Evolutionary conservation across 2,329 filamentous ascomycete genomes (phyloP).

Genomic region (Aspergillus calidoustus): DNA sequence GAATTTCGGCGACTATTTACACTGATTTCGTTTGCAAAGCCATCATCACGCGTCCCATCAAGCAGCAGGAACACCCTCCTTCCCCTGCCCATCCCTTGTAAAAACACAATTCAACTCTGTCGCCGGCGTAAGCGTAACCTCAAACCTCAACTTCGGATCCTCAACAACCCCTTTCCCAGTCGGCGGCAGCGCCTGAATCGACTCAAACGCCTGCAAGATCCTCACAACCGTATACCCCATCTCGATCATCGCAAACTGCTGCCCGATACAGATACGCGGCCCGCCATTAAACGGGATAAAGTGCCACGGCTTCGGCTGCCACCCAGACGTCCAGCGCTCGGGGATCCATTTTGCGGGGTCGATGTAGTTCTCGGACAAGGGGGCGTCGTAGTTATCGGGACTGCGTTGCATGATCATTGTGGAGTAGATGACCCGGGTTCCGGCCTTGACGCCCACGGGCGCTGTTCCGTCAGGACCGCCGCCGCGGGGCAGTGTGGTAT

Average conservation of each 20-base stretch:
- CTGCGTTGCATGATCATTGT: slow-evolving; percentile 58
- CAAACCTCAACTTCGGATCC: slow-evolving; percentile 42
- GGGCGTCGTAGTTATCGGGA: slow-evolving; percentile 53
- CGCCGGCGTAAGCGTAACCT: slow-evolving; percentile 45
- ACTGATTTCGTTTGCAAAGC: too few relatives aligned
- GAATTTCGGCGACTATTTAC: too few relatives aligned
- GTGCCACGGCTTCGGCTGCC: slow-evolving; percentile 59
- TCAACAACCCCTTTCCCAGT: slow-evolving; percentile 38
- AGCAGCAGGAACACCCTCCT: background rate
- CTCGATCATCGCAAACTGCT: slow-evolving; percentile 64
- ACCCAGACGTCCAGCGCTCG: slow-evolving; percentile 55
- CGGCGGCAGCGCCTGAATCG: slow-evolving; percentile 39
- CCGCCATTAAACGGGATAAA: slow-evolving; percentile 61
- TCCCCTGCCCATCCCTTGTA: slow-evolving; percentile 33
- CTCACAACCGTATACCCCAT: slow-evolving; percentile 57
- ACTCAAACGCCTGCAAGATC: slow-evolving; percentile 48
- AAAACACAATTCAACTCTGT: slow-evolving; percentile 47
- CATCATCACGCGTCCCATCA: background rate
- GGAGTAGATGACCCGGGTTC: slow-evolving; percentile 56
- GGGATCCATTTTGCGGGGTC: slow-evolving; percentile 53
- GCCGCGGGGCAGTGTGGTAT: slow-evolving; percentile 76
- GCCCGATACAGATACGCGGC: slow-evolving; percentile 60
- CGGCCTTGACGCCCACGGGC: slow-evolving; percentile 53
- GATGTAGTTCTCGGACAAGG: slow-evolving; percentile 41
- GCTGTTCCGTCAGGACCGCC: slow-evolving; percentile 53